phyloP scores from a whole-genome alignment of 2,329 filamentous ascomycete species.

The Talaromyces rugulosus region DNA sequence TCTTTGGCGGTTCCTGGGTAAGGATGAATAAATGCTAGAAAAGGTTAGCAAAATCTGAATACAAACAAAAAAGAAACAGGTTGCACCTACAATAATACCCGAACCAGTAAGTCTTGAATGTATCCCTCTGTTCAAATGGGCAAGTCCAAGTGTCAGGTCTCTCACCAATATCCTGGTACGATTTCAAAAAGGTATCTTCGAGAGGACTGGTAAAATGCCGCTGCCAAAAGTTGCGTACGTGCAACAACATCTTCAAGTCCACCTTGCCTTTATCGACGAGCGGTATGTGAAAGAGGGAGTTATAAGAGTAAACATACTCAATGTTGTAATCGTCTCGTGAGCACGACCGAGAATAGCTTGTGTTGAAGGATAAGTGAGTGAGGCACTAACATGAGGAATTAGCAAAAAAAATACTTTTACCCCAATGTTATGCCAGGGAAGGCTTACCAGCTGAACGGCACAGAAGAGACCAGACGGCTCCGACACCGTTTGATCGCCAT shows the following conservation, averaged over 20 bases:
- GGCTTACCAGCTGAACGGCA: slow-evolving; percentile 28
- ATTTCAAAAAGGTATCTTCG: slow-evolving; percentile 23
- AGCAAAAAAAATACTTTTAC: neutral
- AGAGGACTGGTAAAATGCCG: slow-evolving; percentile 30
- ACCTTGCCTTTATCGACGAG: slow-evolving; percentile 19
- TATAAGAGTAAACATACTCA: slow-evolving; percentile 24
- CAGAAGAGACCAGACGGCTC: slow-evolving; percentile 22
- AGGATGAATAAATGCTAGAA: slow-evolving; percentile 34
- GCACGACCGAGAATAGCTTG: slow-evolving; percentile 19
- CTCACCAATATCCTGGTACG: slow-evolving; percentile 16
- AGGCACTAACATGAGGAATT: slow-evolving; percentile 22
- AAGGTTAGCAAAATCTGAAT: neutral
- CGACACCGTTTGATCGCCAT: slow-evolving; percentile 6
- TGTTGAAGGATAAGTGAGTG: slow-evolving; percentile 31
- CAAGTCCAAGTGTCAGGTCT: slow-evolving; percentile 20
- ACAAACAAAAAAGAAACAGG: neutral
- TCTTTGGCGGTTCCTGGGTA: slow-evolving; percentile 19
- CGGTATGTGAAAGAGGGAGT: neutral
- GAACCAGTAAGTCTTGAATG: slow-evolving; percentile 24
- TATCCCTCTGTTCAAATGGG: slow-evolving; percentile 3
- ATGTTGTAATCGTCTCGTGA: slow-evolving; percentile 30
- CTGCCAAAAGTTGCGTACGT: slow-evolving; percentile 42
- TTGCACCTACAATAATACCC: slow-evolving; percentile 31
- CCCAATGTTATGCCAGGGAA: neutral
- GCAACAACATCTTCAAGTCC: slow-evolving; percentile 29